These are phyloP conservation scores for Pseudogymnoascus sp. DNA, from an alignment of 2,329 filamentous ascomycete genomes.

Conservation along the genomic window DNA sequence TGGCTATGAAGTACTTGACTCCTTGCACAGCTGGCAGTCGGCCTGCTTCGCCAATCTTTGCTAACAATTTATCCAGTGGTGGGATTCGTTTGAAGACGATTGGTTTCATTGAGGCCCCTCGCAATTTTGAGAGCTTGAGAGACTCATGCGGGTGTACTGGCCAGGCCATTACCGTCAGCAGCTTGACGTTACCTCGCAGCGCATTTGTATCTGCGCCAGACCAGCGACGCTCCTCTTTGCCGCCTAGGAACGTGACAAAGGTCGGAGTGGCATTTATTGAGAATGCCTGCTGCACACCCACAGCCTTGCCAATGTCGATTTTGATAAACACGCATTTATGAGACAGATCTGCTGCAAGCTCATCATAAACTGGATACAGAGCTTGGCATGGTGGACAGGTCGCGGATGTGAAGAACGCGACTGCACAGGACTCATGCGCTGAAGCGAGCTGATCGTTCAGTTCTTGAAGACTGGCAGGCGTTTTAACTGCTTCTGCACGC, in stretches of 20 bases:
- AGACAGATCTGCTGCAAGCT: conserved; percentile 66
- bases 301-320: conserved; percentile 65
- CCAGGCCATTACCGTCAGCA: conserved; percentile 68
- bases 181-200: conserved; percentile 63
- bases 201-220: conserved; percentile 63
- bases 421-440: conserved; percentile 61
- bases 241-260: conserved; percentile 76
- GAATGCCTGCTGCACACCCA: conserved; percentile 57
- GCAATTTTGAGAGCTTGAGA: conserved; percentile 63
- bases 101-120: conserved; percentile 54
- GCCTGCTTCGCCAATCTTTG: conserved; percentile 64
- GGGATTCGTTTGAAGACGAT: conserved; percentile 69
- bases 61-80: conserved; percentile 71
- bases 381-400: conserved; percentile 79
- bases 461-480: conserved; percentile 50
- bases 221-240: conserved; percentile 73
- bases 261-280: conserved; percentile 73
- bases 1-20: conserved; percentile 65
- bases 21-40: conserved; percentile 52
- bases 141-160: conserved; percentile 69
- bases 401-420: conserved; percentile 87
- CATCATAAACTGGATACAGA: conserved; percentile 74
- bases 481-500: conserved; percentile 46
- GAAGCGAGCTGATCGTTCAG: conserved; percentile 53
- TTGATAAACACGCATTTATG: conserved; percentile 68